Conservation (phyloP, 1,284 basidiomycete genomes). For the Puccinia sorghi region DNA sequence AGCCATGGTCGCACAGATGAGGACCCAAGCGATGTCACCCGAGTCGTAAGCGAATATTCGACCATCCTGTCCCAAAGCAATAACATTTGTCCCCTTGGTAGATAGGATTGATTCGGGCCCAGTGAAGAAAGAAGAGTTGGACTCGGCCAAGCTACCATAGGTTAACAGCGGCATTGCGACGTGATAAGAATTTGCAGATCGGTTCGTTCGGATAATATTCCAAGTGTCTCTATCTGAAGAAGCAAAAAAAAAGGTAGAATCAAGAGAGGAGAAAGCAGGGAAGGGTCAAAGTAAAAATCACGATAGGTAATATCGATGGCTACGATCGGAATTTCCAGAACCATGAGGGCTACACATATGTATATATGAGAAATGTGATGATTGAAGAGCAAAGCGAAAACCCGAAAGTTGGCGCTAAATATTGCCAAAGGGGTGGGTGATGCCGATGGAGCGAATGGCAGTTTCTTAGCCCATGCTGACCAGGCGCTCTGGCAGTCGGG, state of each 20-base stretch:
- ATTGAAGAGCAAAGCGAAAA: neutral
- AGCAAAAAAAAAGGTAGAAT: neutral
- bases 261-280: neutral
- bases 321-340: neutral
- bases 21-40: conserved; percentile 61
- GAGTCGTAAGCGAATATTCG: conserved; percentile 53
- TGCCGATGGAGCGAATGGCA: neutral
- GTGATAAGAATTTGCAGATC: neutral
- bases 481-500: neutral
- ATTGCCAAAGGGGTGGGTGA: neutral
- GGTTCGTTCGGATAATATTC: neutral
- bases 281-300: neutral
- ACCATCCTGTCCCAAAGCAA: conserved; percentile 33
- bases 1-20: conserved; percentile 76
- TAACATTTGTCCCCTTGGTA: conserved; percentile 52
- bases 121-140: conserved; percentile 17
- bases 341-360: neutral
- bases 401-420: neutral
- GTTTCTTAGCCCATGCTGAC: conserved; percentile 1
- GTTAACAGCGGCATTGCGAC: conserved; percentile 25
- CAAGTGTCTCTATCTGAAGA: neutral
- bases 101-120: conserved; percentile 17
- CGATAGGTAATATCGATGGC: neutral
- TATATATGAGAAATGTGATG: neutral
- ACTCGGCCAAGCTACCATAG: conserved; percentile 25